A percentile compares a stretch with the other conserved stretches of the same genome.
These are phyloP conservation scores for Carallia pectinifolia DNA, from an alignment of 345 rosid genomes.

Conservation along the genomic window DNA sequence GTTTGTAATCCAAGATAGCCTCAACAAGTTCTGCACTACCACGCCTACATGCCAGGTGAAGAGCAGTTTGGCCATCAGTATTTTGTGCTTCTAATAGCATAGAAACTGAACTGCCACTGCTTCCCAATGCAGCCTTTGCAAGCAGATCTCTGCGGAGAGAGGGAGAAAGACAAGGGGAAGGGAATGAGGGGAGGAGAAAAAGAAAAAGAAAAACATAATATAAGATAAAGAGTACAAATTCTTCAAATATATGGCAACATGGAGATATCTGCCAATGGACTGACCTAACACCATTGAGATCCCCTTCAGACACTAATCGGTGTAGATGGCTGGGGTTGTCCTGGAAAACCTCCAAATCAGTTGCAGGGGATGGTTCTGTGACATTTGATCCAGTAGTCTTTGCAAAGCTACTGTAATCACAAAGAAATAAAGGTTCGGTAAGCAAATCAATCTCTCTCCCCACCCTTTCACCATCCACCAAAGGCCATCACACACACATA, in stretches of 20 bases:
- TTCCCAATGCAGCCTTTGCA: conserved; percentile 65
- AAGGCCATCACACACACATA: background rate
- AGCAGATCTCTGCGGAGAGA: conserved; percentile 60
- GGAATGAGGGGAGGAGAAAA: background rate
- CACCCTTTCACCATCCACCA: too few relatives aligned
- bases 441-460: conserved; percentile 1
- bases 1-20: conserved; percentile 61
- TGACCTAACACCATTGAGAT: conserved; percentile 75
- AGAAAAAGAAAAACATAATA: conserved; percentile 3
- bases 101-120: conserved; percentile 44
- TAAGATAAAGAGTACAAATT: conserved; percentile 16
- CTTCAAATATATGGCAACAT: conserved; percentile 20
- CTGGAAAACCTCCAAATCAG: conserved; percentile 49
- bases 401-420: conserved; percentile 52
- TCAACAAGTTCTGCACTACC: conserved; percentile 86
- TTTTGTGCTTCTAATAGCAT: conserved; percentile 78
- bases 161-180: conserved; percentile 6
- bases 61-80: conserved; percentile 89
- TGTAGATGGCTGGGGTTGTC: conserved; percentile 65
- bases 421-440: conserved; percentile 5
- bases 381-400: conserved; percentile 51
- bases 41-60: conserved; percentile 96
- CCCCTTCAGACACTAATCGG: conserved; percentile 75
- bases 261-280: conserved; percentile 22
- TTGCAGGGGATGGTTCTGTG: conserved; percentile 46